Base-by-base conservation (phyloP, 176 grass and related monocot genomes). In the Urochloa ruziziensis region DNA sequence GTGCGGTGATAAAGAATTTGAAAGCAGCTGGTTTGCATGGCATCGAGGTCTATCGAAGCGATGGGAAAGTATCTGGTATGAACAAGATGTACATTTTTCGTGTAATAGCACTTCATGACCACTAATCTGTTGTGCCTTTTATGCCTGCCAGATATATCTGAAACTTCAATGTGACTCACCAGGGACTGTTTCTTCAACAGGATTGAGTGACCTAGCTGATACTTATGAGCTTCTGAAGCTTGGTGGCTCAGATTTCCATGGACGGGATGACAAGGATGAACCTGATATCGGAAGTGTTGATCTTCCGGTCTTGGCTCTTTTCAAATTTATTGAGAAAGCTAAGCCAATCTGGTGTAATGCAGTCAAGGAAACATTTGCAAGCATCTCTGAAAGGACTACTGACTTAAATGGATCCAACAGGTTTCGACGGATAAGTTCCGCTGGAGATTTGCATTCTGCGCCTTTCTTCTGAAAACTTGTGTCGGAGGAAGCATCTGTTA, bases 241-340 rank as follows among this genome's bases (percentile, higher is more conserved):
- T 35, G 91, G 91, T 56, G 91, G 94, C 39, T 97, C 94, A 19
- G 91, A 97, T 67, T 94, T 90, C 65, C 94, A 97, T 88, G 91
- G 89, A 88, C 57, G 91, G 75, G 88, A 84, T 39, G 81, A 90
- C 27, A 82, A 80, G 35, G 82, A 90, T 28, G 87, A 94, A 80
- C 66, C 89, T 17, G 91, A 94, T 34, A 40, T 94, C 19, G 94
- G 94, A 37, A 88, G 89, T 43, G 91, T 94, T 48, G 81, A 91
- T 82, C 85, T 97, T 81, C 89, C 89, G 0, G 79, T 91, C 27
- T 42, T 94, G 36, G 82, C 74, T 42, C 32, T 94, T 73, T 88
- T 56, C 13, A 86, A 69, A 46, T 97, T 97, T 83, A 70, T 97
- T 78, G 83, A 90, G 63, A 65, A 79, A 74, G 87, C 89, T 62